Conservation (phyloP, 202 grass and related monocot genomes). For the Schoenoplectus triqueter region DNA sequence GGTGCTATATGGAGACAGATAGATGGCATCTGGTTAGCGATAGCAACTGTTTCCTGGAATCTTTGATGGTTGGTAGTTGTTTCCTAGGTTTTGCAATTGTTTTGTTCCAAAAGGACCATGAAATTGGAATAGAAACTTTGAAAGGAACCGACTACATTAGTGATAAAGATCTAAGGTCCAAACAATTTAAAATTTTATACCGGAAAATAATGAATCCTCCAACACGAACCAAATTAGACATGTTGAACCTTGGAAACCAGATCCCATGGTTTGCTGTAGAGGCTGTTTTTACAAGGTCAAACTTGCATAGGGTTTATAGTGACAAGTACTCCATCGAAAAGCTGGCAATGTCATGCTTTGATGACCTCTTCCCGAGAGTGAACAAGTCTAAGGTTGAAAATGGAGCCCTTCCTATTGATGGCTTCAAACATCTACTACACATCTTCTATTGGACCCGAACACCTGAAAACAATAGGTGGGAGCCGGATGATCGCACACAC, state of each 20-base stretch:
- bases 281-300: conserved; percentile 2
- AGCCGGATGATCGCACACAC: background rate
- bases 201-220: background rate
- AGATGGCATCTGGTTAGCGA: background rate
- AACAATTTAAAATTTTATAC: background rate
- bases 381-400: background rate
- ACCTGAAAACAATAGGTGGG: background rate
- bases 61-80: background rate
- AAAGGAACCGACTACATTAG: background rate
- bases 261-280: background rate
- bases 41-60: background rate
- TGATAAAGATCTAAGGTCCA: background rate
- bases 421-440: conserved; percentile 16
- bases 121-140: background rate
- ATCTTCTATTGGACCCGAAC: conserved; percentile 12
- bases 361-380: conserved; percentile 1
- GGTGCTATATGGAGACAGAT: background rate
- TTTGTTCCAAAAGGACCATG: background rate
- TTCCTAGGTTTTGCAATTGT: background rate
- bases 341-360: conserved; percentile 12
- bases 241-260: background rate
- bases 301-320: background rate
- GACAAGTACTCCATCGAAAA: background rate
- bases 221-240: background rate
- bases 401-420: background rate